Evolutionary conservation across 805 yeast genomes (phyloP).

Genomic region (Wickerhamia fluorescens): DNA sequence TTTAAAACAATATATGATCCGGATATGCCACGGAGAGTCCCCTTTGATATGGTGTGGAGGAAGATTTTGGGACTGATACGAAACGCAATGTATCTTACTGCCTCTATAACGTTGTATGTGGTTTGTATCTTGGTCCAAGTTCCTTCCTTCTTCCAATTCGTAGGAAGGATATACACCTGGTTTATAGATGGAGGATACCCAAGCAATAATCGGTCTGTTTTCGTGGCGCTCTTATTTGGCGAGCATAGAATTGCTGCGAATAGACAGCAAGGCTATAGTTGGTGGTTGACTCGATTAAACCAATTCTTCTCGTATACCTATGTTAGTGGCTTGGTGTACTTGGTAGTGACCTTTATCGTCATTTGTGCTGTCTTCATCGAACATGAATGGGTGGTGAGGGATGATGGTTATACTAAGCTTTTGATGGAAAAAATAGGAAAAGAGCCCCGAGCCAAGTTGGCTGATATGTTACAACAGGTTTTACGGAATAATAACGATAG

Average conservation of each 20-base stretch:
- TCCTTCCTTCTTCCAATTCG: slow-evolving; percentile 52
- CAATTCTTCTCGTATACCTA: slow-evolving; percentile 26
- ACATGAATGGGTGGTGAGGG: slow-evolving; percentile 67
- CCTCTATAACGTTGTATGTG: slow-evolving; percentile 27
- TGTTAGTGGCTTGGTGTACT: slow-evolving; percentile 31
- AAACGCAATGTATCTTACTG: slow-evolving; percentile 9
- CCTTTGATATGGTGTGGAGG: slow-evolving; percentile 40
- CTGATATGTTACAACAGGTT: slow-evolving; percentile 29
- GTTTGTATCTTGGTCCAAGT: slow-evolving; percentile 43
- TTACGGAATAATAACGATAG: slow-evolving; percentile 17
- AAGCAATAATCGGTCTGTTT: slow-evolving; percentile 19
- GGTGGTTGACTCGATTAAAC: slow-evolving; percentile 6
- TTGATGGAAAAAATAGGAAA: slow-evolving; percentile 54
- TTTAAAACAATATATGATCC: slow-evolving; percentile 61
- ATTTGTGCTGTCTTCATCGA: slow-evolving; percentile 46
- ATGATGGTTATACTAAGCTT: slow-evolving; percentile 58
- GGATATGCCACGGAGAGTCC: slow-evolving; percentile 59
- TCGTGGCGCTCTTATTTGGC: slow-evolving; percentile 35
- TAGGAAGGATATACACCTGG: slow-evolving; percentile 49
- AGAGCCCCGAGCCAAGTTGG: slow-evolving; percentile 37
- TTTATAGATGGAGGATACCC: slow-evolving; percentile 49
- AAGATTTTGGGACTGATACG: slow-evolving; percentile 22
- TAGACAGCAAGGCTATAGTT: slow-evolving; percentile 1
- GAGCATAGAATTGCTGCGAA: slow-evolving; percentile 13
- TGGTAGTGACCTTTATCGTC: slow-evolving; percentile 33